Percentiles rank a stretch among this genome's conserved stretches.
Evolutionary conservation across 202 grass and related monocot species (phyloP).

Genomic region (Sporobolus alterniflorus): DNA sequence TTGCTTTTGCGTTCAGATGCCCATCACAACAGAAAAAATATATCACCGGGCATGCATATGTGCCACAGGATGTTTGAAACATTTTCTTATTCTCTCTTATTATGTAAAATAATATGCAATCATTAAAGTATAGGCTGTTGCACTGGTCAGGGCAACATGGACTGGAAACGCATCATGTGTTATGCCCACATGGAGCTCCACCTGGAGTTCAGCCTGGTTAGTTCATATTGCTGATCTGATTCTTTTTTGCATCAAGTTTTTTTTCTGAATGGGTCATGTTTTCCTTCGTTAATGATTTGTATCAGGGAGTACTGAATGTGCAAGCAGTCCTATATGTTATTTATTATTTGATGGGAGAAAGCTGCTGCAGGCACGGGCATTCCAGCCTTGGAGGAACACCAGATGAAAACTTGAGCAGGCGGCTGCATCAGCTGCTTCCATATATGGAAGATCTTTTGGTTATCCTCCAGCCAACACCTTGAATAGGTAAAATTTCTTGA

Average conservation of each 20-base stretch:
- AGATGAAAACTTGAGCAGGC: slow-evolving; percentile 51
- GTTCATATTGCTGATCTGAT: background rate
- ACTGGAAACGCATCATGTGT: too few species aligned
- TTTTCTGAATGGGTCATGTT: background rate
- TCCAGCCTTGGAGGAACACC: slow-evolving; percentile 38
- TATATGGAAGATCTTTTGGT: slow-evolving; percentile 83
- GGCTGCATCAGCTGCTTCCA: slow-evolving; percentile 70
- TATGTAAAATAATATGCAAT: too few species aligned
- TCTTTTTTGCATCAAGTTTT: too few species aligned
- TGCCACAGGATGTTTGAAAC: too few species aligned
- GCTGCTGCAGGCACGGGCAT: slow-evolving; percentile 34
- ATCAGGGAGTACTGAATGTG: background rate
- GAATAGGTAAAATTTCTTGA: slow-evolving; percentile 47
- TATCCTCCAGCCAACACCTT: slow-evolving; percentile 46
- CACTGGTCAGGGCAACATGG: too few species aligned
- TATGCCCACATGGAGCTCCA: slow-evolving; percentile 63
- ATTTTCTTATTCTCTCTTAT: too few species aligned
- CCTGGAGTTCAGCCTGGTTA: slow-evolving; percentile 75
- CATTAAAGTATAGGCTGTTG: too few species aligned
- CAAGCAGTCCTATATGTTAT: slow-evolving; percentile 9
- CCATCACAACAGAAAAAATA: too few species aligned
- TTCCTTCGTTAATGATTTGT: background rate
- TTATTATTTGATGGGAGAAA: slow-evolving; percentile 35
- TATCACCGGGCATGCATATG: too few species aligned
- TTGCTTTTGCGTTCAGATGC: too few species aligned